Evolutionary conservation across 495 filamentous ascomycete genomes (phyloP), one percentile per base, ranked within the genome.

Genomic region (Aspergillus cristatus): DNA sequence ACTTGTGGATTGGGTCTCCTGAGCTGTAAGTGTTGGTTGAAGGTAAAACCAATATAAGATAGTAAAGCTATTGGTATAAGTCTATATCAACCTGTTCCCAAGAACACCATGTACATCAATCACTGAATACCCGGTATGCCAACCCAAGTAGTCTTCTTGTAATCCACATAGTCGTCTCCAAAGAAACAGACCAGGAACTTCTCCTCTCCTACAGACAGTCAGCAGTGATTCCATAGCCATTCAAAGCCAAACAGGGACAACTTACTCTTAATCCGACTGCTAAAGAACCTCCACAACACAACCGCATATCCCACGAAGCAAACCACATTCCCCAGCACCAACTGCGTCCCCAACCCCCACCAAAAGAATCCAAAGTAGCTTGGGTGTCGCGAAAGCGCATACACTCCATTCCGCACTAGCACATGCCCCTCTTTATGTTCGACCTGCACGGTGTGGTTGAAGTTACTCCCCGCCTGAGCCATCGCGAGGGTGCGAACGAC

Each of bases 281-380:
- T 60, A 51, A 98, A 98, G 57, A 98, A 98, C 40, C 60, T 70
- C 84, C 84, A 94, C 51, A 97, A 53, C 14, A 90, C 79, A 15
- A 75, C 47, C 2, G 75, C 60, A 70, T 93, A 96, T 16, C 58
- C 81, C 14, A 81, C 44, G 14, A 89, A 74, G 50, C 87, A 90
- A 1, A 93, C 49, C 11, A 70, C 57, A 64, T 98, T 98, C 22
- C 90, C 89, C 39, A 95, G 65, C 18, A 93, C 76, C 37, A 97
- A 47, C 68, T 98, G 91, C 28, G 86, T 94, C 1, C 91, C 91
- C n/a, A 97, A 40, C 0, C 82, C 87, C 89, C 88, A 98, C 82
- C 86, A 97, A 54, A 94, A 98, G 62, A 93, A 98, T 1, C 91
- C 91, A 61, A 96, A 96, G 55, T 98, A 98, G 29, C 78, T 79